phyloP scores from a whole-genome alignment of 441 rosid species.

The Omphalea diandra region DNA sequence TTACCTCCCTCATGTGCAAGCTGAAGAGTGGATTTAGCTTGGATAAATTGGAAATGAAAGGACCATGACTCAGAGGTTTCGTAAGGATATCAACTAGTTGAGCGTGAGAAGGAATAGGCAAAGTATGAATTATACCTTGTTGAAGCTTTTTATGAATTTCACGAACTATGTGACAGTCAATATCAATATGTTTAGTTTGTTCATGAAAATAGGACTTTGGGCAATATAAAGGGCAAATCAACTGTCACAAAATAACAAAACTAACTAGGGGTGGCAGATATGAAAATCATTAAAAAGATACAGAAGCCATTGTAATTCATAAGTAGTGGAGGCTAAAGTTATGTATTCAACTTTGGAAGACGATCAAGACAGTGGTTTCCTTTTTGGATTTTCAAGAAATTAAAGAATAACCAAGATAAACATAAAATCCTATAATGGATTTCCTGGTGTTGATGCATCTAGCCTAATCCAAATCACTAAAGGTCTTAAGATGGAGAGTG shows the following conservation, averaged over 20 bases:
- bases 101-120: background rate
- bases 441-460: background rate
- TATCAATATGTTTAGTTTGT: background rate
- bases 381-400: background rate
- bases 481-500: background rate
- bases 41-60: background rate
- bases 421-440: background rate
- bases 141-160: too few species aligned
- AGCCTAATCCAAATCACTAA: background rate
- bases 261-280: too few species aligned
- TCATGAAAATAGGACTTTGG: background rate
- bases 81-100: background rate
- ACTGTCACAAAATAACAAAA: too few species aligned
- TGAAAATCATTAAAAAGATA: too few species aligned
- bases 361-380: background rate
- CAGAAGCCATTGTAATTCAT: background rate
- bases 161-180: background rate
- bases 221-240: background rate
- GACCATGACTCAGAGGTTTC: background rate
- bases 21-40: background rate
- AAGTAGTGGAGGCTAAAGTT: background rate
- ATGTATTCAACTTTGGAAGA: background rate
- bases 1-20: background rate
- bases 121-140: too few species aligned
- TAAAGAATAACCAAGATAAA: background rate